Evolutionary conservation across 768 basidiomycete genomes (phyloP), one percentile per base, ranked within the genome.

Genomic region (Amanita thiersii): DNA sequence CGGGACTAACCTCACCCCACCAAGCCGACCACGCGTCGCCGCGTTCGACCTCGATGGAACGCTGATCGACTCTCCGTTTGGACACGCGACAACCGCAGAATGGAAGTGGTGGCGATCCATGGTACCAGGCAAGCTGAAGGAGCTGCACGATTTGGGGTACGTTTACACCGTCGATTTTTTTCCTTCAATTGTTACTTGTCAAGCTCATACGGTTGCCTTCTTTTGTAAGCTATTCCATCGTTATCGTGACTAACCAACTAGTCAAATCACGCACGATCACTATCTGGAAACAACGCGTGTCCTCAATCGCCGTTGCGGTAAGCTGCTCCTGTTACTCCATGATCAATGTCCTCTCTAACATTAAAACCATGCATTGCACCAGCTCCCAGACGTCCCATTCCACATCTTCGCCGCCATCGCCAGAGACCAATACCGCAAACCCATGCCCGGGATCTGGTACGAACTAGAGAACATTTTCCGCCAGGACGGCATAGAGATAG

Each of bases 21-120:
- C 59, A 9, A 60, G 65, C 5, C 61, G 59, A 1, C 25, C 66
- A n/a, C 83, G 80, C 49, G 73, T 90, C 23, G 84, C 86, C 7
- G 73, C 79, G 9, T 86, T 92, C 47, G 92, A 96, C 57, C 64
- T 96, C 17, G 92, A 96, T 55, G 89, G 86, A 2, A 92, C 89
- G 0, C 51, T 93, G 45, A 90, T 96, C 56, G 83, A 80, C 49
- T 58, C 56, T n/a, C 47, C 56, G 15, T 49, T 59, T 37, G 46
- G 43, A 14, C 44, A 47, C 28, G 66, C 69, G 18, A 61, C 62
- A 18, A 63, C 64, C 35, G 57, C 56, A 21, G 53, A 57, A 1
- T 79, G 81, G 75, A 61, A 74, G 41, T 89, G 88, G 86, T 92
- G 89, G 88, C 62, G 75, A 47, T 53, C 69, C 0, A 53, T 52